phyloP scores from a whole-genome alignment of 208 protist species.

The Leishmania mexicana region DNA sequence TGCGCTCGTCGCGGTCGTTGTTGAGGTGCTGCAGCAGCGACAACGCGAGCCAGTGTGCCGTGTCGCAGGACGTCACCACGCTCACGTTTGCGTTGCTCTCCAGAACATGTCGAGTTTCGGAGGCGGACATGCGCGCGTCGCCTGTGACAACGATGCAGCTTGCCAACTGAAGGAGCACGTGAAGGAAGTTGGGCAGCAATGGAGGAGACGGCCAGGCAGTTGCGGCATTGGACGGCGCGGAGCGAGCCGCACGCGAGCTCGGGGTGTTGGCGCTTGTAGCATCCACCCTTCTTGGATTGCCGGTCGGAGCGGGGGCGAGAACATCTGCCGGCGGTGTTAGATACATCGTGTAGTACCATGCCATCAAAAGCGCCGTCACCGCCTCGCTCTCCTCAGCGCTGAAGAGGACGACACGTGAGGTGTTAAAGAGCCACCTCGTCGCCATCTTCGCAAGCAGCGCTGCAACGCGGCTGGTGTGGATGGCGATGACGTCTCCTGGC shows the following conservation, averaged over 20 bases:
- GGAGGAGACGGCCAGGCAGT: neutral
- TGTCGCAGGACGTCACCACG: constrained; percentile 33
- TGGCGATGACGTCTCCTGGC: constrained; percentile 9
- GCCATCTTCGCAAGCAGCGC: constrained; percentile 24
- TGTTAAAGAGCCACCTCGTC: constrained; percentile 24
- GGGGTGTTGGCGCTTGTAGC: neutral
- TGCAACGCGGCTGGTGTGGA: constrained; percentile 15
- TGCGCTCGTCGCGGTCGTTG: constrained; percentile 18
- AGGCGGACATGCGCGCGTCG: constrained; percentile 30
- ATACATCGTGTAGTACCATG: constrained; percentile 72
- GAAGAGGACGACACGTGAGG: constrained; percentile 21
- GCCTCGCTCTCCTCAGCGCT: constrained; percentile 32
- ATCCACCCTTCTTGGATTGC: neutral
- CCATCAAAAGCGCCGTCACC: constrained; percentile 47
- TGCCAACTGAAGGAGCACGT: constrained; percentile 42
- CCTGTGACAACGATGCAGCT: constrained; percentile 29
- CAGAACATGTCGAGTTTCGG: constrained; percentile 30
- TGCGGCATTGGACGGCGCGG: neutral
- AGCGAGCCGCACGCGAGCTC: neutral
- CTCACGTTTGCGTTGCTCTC: constrained; percentile 11
- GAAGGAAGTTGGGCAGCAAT: constrained; percentile 35
- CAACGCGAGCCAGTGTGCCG: constrained; percentile 63
- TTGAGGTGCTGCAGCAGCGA: constrained; percentile 79
- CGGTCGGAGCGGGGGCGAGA: neutral
- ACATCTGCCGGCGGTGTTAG: constrained; percentile 29